phyloP scores from a whole-genome alignment of 2,329 filamentous ascomycete species.

The Bipolaris gigantea region DNA sequence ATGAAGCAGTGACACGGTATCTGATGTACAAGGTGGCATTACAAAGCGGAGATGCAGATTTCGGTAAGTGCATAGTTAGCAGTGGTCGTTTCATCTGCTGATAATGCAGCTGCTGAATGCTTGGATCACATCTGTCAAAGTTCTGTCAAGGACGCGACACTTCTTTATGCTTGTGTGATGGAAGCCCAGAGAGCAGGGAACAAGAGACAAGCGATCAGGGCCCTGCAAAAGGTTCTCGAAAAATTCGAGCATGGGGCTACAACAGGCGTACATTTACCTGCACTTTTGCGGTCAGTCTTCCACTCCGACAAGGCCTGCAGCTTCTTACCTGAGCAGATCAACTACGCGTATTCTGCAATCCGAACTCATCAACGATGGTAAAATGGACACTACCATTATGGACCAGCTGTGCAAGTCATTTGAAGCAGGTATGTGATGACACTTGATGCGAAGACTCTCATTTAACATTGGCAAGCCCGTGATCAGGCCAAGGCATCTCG shows the following conservation, averaged over 20 bases:
- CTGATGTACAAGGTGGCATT: conserved; percentile 75
- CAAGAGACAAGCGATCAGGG: conserved; percentile 60
- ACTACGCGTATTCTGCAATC: conserved; percentile 51
- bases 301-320: conserved; percentile 23
- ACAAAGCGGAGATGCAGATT: conserved; percentile 57
- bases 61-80: conserved; percentile 44
- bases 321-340: conserved; percentile 36
- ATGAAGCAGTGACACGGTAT: conserved; percentile 69
- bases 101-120: conserved; percentile 60
- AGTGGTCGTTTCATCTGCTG: neutral
- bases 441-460: neutral
- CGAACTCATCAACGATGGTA: conserved; percentile 45
- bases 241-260: conserved; percentile 55
- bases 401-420: conserved; percentile 60
- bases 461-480: conserved; percentile 51
- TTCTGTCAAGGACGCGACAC: conserved; percentile 58
- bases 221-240: conserved; percentile 63
- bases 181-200: conserved; percentile 72
- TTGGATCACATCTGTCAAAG: conserved; percentile 62
- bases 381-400: conserved; percentile 30
- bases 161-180: conserved; percentile 78
- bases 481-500: conserved; percentile 49
- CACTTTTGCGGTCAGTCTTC: conserved; percentile 64
- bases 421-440: conserved; percentile 49
- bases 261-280: conserved; percentile 60